Base-by-base conservation (phyloP, 2,329 filamentous ascomycete genomes). In the Corynespora cassiicola region DNA sequence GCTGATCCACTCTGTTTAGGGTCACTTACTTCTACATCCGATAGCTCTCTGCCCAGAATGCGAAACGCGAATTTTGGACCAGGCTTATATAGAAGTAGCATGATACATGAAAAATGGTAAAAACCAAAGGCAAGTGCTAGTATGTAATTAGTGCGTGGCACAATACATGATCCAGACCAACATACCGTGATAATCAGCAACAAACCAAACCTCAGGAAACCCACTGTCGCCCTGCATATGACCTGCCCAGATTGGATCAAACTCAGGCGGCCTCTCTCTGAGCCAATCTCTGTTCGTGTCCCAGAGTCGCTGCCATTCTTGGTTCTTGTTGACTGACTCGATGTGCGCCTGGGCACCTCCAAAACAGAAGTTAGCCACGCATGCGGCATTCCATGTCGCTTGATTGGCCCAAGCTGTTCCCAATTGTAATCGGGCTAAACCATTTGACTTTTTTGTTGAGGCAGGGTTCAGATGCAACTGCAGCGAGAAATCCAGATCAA, bases 141-240 rank as follows among this genome's bases (percentile, higher is more conserved):
- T n/a, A n/a, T n/a, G n/a, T n/a, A n/a, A n/a, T n/a, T n/a, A n/a
- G n/a, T n/a, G n/a, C n/a, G n/a, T n/a, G n/a, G n/a, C n/a, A n/a
- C n/a, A n/a, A n/a, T n/a, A n/a, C n/a, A n/a, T n/a, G n/a, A n/a
- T n/a, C n/a, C n/a, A n/a, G n/a, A n/a, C n/a, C n/a, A 11, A 31
- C 36, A 18, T 33, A 39, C 36, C 30, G 15, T 40, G 37, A 30
- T 31, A 40, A 18, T 40, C 37, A n/a, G 37, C 30, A 4, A 31
- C 12, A 21, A 40, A 40, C 16, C 16, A 30, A 9, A 21, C 24
- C 15, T 35, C 18, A 7, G 37, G 31, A 12, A 40, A 40, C 5
- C 33, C 25, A 25, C 31, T 34, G 8, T 17, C 8, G 4, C 29
- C 20, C 2, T 14, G 11, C 12, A 25, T 24, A 12, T 26, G 38